phyloP scores from a whole-genome alignment of 108 stramenopile genomes.

The Pseudonitzschia delicatissima region DNA sequence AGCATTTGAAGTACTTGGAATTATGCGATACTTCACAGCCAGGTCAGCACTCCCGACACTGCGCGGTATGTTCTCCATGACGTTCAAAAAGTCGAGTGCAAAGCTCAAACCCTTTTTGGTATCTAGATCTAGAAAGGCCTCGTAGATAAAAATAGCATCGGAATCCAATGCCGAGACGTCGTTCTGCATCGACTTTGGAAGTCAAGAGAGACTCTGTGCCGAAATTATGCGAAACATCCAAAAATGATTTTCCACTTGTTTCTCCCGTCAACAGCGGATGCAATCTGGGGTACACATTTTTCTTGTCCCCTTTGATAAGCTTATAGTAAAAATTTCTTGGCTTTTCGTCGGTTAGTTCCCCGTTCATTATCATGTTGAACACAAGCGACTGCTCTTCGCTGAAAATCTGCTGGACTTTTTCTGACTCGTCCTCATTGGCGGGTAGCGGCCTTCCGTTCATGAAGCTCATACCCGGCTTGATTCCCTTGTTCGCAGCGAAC shows the following conservation, averaged over 20 bases:
- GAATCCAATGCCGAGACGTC: constrained; percentile 9
- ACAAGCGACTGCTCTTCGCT: constrained; percentile 60
- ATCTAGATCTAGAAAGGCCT: constrained; percentile 57
- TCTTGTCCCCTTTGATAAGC: constrained; percentile 48
- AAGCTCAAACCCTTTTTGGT: constrained; percentile 33
- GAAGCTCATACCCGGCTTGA: constrained; percentile 77
- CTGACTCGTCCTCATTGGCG: constrained; percentile 22
- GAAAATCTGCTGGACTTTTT: constrained; percentile 44
- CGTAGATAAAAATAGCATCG: constrained; percentile 58
- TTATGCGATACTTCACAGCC: constrained; percentile 55
- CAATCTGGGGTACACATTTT: constrained; percentile 44
- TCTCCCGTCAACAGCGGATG: constrained; percentile 55
- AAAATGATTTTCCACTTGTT: constrained; percentile 23
- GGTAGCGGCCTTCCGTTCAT: constrained; percentile 83
- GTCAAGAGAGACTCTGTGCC: constrained; percentile 43
- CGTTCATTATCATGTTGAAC: constrained; percentile 43
- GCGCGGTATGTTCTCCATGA: constrained; percentile 33
- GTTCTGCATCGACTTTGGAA: constrained; percentile 15
- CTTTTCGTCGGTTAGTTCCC: constrained; percentile 60
- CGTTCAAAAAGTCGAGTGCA: constrained; percentile 40
- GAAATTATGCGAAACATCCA: constrained; percentile 35
- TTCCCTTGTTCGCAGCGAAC: constrained; percentile 54
- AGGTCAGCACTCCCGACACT: constrained; percentile 29
- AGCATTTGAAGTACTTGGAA: constrained; percentile 36
- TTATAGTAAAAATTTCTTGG: constrained; percentile 72